phyloP scores from a whole-genome alignment of 2,329 filamentous ascomycete species.

The Aspergillus pseudonomiae region DNA sequence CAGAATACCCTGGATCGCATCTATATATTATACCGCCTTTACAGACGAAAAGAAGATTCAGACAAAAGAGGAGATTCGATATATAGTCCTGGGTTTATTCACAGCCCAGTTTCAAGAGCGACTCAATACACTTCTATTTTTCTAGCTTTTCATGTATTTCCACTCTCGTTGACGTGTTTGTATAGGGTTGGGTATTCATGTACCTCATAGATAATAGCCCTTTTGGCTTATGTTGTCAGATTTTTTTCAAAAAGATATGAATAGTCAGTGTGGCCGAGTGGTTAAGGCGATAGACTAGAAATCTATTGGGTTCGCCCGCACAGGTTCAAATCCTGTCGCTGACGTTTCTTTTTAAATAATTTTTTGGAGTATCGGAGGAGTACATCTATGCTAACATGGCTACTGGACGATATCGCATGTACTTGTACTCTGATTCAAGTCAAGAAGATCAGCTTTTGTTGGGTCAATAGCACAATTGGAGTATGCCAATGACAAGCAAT shows the following conservation, averaged over 20 bases:
- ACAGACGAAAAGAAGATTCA: too few relatives aligned
- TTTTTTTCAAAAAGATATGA: fast-evolving
- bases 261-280: not conserved
- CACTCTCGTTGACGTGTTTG: too few relatives aligned
- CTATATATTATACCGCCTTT: too few relatives aligned
- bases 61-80: too few relatives aligned
- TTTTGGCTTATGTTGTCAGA: fast-evolving
- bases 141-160: too few relatives aligned
- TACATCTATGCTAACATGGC: not conserved
- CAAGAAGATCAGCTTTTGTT: fast-evolving
- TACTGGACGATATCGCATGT: not conserved
- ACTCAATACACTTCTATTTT: too few relatives aligned
- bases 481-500: fast-evolving
- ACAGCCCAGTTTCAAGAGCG: too few relatives aligned
- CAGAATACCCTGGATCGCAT: too few relatives aligned
- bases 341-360: not conserved
- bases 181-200: too few relatives aligned
- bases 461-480: fast-evolving
- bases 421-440: not conserved
- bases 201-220: too few relatives aligned
- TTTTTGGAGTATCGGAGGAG: too few relatives aligned
- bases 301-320: not conserved
- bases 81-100: too few relatives aligned
- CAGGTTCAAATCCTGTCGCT: not conserved
- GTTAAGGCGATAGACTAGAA: not conserved